A percentile compares a stretch with the other conserved stretches of the same genome.
Evolutionary conservation across 805 yeast species (phyloP).

Genomic region (Ogataea wickerhamii): DNA sequence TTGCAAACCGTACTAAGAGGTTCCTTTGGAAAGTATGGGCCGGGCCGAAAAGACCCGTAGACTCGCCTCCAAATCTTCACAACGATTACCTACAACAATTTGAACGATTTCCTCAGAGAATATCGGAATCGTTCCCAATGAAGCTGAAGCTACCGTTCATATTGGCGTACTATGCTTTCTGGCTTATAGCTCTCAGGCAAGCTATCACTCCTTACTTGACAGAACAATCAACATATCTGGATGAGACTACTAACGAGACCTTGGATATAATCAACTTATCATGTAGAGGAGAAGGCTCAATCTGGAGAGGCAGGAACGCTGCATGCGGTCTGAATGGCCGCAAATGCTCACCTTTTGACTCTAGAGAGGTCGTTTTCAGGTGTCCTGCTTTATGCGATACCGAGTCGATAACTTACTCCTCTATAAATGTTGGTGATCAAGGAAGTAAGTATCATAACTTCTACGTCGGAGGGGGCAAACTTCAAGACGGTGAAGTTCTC

Average conservation of each 20-base stretch:
- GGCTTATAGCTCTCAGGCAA: slow-evolving; percentile 41
- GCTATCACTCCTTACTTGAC: slow-evolving; percentile 46
- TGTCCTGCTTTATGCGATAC: slow-evolving; percentile 89
- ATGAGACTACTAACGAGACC: slow-evolving; percentile 9
- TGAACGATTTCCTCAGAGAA: slow-evolving; percentile 42
- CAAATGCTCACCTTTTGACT: slow-evolving; percentile 48
- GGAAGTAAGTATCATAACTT: slow-evolving; percentile 67
- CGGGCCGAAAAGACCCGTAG: slow-evolving; percentile 52
- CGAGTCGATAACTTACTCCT: slow-evolving; percentile 71
- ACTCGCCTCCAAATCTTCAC: slow-evolving; percentile 43
- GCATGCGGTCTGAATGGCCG: slow-evolving; percentile 71
- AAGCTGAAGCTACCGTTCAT: slow-evolving; percentile 31
- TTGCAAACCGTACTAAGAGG: slow-evolving; percentile 2
- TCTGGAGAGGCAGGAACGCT: slow-evolving; percentile 76
- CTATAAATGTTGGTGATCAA: slow-evolving; percentile 68
- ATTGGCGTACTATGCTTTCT: slow-evolving; percentile 39
- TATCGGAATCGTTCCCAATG: slow-evolving; percentile 30
- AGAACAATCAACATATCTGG: slow-evolving; percentile 34
- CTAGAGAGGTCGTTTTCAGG: slow-evolving; percentile 51
- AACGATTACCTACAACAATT: slow-evolving; percentile 24
- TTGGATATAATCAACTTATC: slow-evolving; percentile 41
- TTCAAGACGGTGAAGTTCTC: slow-evolving; percentile 27
- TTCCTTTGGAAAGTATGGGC: slow-evolving; percentile 38
- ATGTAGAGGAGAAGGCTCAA: slow-evolving; percentile 41
- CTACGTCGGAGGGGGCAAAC: slow-evolving; percentile 73